These are phyloP conservation scores for Candida methanosorbosa DNA, from an alignment of 805 yeast species.

Conservation along the genomic window DNA sequence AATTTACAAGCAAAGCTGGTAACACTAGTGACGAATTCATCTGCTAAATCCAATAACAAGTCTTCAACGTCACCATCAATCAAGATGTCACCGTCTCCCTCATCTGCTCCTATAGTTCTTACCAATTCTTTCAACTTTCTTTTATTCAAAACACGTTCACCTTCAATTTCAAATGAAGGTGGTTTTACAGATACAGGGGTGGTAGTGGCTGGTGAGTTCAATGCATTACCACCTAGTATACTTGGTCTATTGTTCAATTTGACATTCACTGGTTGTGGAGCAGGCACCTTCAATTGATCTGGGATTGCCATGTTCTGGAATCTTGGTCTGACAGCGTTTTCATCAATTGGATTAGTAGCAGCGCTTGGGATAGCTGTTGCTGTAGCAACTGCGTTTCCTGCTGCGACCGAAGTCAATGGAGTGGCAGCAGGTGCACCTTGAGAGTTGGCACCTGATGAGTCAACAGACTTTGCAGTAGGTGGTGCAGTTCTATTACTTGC, in stretches of 20 bases:
- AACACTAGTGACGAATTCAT: constrained; percentile 86
- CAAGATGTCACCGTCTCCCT: constrained; percentile 82
- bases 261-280: constrained; percentile 56
- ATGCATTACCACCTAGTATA: constrained; percentile 74
- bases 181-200: constrained; percentile 69
- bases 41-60: constrained; percentile 82
- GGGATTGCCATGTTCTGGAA: constrained; percentile 71
- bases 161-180: constrained; percentile 76
- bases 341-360: constrained; percentile 7
- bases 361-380: constrained; percentile 2
- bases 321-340: constrained; percentile 38
- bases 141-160: constrained; percentile 78
- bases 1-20: constrained; percentile 90
- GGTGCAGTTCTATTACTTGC: constrained; percentile 1
- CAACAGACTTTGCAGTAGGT: background rate
- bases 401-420: too few species aligned
- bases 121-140: constrained; percentile 85
- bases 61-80: constrained; percentile 97
- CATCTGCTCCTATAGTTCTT: constrained; percentile 71
- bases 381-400: constrained; percentile 6
- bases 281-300: constrained; percentile 52
- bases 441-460: background rate
- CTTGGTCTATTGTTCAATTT: constrained; percentile 69
- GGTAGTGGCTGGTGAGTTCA: constrained; percentile 58
- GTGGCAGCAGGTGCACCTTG: constrained; percentile 2